These are phyloP conservation scores for Rhizopus sp. DNA, from an alignment of 371 early-diverging fungal species.

Conservation along the genomic window DNA sequence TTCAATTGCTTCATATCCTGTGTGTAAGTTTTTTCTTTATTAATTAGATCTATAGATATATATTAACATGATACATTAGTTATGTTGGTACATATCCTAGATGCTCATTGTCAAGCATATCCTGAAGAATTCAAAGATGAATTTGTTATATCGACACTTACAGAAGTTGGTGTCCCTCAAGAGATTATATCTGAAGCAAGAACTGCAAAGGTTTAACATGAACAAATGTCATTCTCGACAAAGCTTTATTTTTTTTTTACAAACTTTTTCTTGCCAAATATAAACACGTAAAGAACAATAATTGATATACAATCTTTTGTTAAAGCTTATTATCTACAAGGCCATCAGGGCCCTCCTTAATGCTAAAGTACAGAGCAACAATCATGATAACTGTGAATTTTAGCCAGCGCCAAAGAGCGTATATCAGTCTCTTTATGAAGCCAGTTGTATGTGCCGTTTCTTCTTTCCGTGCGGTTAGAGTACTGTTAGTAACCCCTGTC, in stretches of 20 bases:
- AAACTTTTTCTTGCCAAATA: neutral
- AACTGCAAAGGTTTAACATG: neutral
- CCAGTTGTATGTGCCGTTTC: too few relatives aligned
- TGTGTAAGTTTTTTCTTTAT: conserved; percentile 19
- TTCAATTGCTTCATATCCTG: conserved; percentile 22
- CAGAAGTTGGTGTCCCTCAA: conserved; percentile 16
- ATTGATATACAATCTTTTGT: too few relatives aligned
- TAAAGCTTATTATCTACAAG: too few relatives aligned
- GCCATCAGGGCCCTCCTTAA: conserved; percentile 17
- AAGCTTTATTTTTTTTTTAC: neutral
- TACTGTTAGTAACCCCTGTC: neutral
- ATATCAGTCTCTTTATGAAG: conserved; percentile 1
- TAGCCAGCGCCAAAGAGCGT: conserved; percentile 17
- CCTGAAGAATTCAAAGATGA: conserved; percentile 6
- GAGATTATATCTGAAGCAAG: conserved; percentile 21
- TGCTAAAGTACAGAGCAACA: conserved; percentile 14
- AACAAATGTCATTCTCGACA: too few relatives aligned
- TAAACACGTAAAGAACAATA: too few relatives aligned
- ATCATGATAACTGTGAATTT: conserved; percentile 18
- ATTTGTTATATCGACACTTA: conserved; percentile 6
- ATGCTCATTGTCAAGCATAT: neutral
- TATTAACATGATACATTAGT: conserved; percentile 6
- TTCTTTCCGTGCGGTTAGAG: neutral
- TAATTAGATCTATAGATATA: neutral
- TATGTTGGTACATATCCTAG: conserved; percentile 13